Evolutionary conservation across 2,329 filamentous ascomycete species (phyloP), one percentile per base, ranked within the genome.

Genomic region (Talaromyces sp.): DNA sequence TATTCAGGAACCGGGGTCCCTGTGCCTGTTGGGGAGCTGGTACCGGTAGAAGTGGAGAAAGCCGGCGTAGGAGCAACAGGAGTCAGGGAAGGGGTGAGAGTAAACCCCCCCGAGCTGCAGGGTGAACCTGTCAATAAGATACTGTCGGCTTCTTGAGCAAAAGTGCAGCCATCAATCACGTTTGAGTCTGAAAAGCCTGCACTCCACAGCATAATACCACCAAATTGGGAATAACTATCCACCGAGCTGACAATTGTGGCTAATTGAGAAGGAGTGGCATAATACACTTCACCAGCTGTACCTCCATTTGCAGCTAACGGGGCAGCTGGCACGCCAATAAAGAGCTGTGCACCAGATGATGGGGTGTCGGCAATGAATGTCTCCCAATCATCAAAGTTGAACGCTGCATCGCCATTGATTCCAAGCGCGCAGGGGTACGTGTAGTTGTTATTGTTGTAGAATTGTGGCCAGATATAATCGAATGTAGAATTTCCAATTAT

Each of bases 191-290:
- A 78, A 9, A 76, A 75, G 1, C 81, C 82, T 3, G 83, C 81
- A 57, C 86, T 83, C 82, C 82, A 87, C 4, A 87, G 68, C 84
- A 86, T 87, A 33, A 85, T 75, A 72, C 85, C 85, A 44, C 83
- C 85, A 64, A 87, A 87, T 1, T 70, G 73, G 27, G 74, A 63
- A 1, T 75, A 71, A n/a, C 68, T 69, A 63, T 76, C 76, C 61
- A 78, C 81, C 40, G 70, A 68, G 12, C 73, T 67, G 28, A 85
- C 71, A 58, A 86, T 65, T 3, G 68, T 67, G 58, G 78, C 70
- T 2, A 79, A 82, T 63, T 85, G 77, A 0, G 67, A 62, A 0
- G 81, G 80, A 1, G 69, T 72, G 10, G 86, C 69, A 67, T 86
- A 86, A 66, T 76, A 77, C 14, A 56, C 34, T 18, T 34, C 33